phyloP scores from a whole-genome alignment of 768 basidiomycete genomes.

The Russula compacta region DNA sequence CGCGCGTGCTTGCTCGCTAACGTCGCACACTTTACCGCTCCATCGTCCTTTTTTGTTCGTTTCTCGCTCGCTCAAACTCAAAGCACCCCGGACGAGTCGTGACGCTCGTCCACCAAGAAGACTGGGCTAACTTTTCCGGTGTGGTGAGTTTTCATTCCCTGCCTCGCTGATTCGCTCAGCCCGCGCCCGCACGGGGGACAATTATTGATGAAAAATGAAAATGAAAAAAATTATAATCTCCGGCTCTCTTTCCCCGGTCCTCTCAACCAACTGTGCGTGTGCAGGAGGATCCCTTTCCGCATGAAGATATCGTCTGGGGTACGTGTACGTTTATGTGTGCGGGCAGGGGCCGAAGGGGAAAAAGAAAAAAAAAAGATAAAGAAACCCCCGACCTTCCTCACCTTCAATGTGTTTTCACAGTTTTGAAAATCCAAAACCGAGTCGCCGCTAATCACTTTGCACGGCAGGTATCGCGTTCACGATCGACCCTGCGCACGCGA shows the following conservation, averaged over 20 bases:
- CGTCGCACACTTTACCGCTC: too few relatives aligned
- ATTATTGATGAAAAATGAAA: too few relatives aligned
- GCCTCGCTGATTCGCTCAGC: too few relatives aligned
- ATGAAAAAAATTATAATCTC: too few relatives aligned
- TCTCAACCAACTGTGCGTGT: too few relatives aligned
- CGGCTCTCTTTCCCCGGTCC: too few relatives aligned
- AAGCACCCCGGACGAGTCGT: constrained; percentile 85
- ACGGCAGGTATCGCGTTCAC: constrained; percentile 73
- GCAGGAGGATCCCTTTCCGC: constrained; percentile 53
- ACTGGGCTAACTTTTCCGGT: constrained; percentile 73
- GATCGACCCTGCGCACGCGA: constrained; percentile 67
- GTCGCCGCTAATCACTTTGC: neutral
- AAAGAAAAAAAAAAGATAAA: too few relatives aligned
- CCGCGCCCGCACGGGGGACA: too few relatives aligned
- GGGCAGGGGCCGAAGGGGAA: too few relatives aligned
- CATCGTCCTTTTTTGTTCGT: neutral
- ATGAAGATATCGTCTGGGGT: constrained; percentile 85
- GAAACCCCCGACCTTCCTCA: neutral
- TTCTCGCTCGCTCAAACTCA: neutral
- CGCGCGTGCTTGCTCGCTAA: neutral
- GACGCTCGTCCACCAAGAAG: constrained; percentile 78
- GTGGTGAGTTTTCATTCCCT: constrained; percentile 37
- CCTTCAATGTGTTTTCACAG: neutral
- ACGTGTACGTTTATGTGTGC: constrained; percentile 20
- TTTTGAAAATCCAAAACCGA: neutral